Evolutionary conservation across 768 basidiomycete species (phyloP), one percentile per base, ranked within the genome.

Genomic region (Kwoniella newhampshirensis): DNA sequence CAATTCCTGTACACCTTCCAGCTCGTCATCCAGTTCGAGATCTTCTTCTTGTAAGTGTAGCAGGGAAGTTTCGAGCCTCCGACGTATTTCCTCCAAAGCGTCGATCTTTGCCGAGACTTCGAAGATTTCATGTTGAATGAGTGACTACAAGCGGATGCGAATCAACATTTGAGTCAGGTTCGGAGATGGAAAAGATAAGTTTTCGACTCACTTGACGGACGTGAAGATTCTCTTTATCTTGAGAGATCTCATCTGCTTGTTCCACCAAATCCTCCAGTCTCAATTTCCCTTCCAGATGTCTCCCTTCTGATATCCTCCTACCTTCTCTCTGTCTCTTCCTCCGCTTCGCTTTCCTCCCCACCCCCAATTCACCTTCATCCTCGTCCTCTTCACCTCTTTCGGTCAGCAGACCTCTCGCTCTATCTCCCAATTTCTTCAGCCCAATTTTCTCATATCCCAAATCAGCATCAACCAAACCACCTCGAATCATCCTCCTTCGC

Each of bases 11-110:
- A 96, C 89, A 35, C 92, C 92, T 77, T 89, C 85, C 53, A 96
- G 77, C 78, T 99, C 94, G 59, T 96, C 94, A 68, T 96, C 91
- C n/a, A 99, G 79, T 70, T 97, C 94, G 21, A 99, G 80, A 60
- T 96, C 93, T 65, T 98, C 94, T 73, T 99, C 94, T 55, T 93
- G 89, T 43, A 97, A 74, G 72, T 84, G 88, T 28, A 98, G 78
- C 6, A 99, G 80, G 70, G 90, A 87, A 40, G 85, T 81, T 70
- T 92, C 89, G 23, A 98, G 80, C 62, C 86, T 87, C 8, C 83
- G 81, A 51, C 91, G 81, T 54, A 97, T 89, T 15, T 78, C 81
- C 65, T 93, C 90, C 32, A 98, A 78, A 4, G 86, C 84, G 48
- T 86, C 84, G 46, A 98, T 97, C 81, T 96, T 97, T 63, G 83